These are phyloP conservation scores for Claviceps capensis DNA, from an alignment of 2,329 filamentous ascomycete species.

Conservation along the genomic window DNA sequence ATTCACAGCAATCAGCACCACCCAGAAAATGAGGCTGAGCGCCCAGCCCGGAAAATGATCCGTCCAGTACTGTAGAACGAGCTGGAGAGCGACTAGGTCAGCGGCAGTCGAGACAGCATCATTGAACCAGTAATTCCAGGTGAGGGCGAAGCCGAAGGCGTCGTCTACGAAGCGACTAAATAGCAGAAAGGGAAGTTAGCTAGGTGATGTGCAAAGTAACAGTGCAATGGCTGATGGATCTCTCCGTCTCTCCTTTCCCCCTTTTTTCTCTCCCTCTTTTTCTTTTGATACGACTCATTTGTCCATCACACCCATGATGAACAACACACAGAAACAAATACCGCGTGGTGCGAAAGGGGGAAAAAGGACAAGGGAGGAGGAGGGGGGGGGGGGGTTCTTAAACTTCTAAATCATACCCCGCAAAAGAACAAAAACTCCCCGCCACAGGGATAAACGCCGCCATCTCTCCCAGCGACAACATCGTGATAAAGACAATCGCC, in stretches of 20 bases:
- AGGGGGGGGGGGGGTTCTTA: too few species aligned
- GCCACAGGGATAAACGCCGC: conserved; percentile 37
- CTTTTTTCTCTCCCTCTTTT: not conserved
- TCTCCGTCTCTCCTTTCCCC: not conserved
- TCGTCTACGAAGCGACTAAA: conserved; percentile 35
- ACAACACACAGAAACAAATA: too few species aligned
- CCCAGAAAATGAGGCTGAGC: conserved; percentile 47
- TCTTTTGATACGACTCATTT: not conserved
- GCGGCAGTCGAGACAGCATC: conserved; percentile 41
- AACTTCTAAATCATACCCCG: conserved; percentile 15
- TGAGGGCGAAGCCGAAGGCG: conserved; percentile 38
- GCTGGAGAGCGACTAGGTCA: conserved; percentile 39
- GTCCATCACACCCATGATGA: not conserved
- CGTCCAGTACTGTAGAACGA: conserved; percentile 48
- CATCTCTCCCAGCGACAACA: conserved; percentile 48
- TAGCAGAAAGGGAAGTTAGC: not conserved
- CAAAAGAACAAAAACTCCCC: conserved; percentile 40
- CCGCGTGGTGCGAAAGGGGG: not conserved
- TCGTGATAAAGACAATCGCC: conserved; percentile 43
- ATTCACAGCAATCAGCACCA: conserved; percentile 33
- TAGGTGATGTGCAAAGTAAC: too few species aligned
- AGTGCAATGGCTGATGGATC: not conserved
- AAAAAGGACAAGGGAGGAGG: not conserved
- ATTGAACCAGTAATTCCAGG: conserved; percentile 54
- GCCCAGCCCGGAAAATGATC: conserved; percentile 50